Base-by-base conservation (phyloP, 768 basidiomycete species). In the Dentipellis fragilis region DNA sequence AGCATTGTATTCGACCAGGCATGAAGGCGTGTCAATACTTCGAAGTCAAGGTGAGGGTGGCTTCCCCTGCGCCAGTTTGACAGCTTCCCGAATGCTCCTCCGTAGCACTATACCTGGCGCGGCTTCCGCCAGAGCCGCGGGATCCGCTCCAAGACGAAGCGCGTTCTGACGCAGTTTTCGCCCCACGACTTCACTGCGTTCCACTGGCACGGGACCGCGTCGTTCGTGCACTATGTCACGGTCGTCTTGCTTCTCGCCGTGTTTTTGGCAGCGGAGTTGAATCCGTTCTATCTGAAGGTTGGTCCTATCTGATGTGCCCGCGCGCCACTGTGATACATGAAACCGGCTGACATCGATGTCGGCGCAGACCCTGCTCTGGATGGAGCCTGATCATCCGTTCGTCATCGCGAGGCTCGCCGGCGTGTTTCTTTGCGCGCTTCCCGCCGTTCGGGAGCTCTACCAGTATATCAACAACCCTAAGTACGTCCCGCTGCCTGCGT, bases 311-410 rank as follows among this genome's bases (percentile, higher is more conserved):
- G 21, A 22, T 53, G 38, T 17, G 35, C 21, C 14, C 40, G 29
- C 29, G 29, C 29, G 29, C 29, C 29, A 29, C 29, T 29, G 29
- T 29, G 29, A 29, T 29, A 29, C 29, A 29, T 29, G n/a, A 4
- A 16, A 14, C 23, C 48, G 22, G 55, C 17, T 38, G 4, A 50
- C 19, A 48, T 52, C 55, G 63, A 74, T 29, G 29, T 29, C 29
- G 29, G 29, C 29, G 29, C 75, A 81, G 77, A 68, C 70, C 70
- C 62, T 83, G 58, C 74, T 93, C 38, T 92, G 90, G 89, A 86
- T 93, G 84, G 89, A 92, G 65, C 91, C 90, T 37, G 85, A 89
- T 68, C 90, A 93, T 67, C 90, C 89, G 10, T 81, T 93, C 59
- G 76, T 93, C 51, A 87, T 91, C 57, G 71, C 80, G 34, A 71